phyloP scores from a whole-genome alignment of 2,329 filamentous ascomycete species.

The Cercospora sp. region DNA sequence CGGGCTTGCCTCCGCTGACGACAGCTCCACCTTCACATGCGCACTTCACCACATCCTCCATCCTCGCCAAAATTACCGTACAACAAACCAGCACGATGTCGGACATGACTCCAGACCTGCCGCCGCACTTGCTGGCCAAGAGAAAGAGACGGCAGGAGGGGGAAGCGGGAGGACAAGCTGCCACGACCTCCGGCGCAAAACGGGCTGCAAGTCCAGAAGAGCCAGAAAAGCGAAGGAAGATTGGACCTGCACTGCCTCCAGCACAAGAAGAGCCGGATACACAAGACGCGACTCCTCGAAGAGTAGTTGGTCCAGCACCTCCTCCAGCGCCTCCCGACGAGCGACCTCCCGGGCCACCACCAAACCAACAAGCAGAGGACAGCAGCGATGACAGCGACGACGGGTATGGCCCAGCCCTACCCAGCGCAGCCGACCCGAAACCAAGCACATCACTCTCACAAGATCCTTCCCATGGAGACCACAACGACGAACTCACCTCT shows the following conservation, averaged over 20 bases:
- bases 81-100: constrained; percentile 52
- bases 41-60: background rate
- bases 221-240: constrained; percentile 53
- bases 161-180: constrained; percentile 38
- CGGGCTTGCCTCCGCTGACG: constrained; percentile 6
- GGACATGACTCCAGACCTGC: constrained; percentile 69
- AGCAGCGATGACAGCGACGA: constrained; percentile 43
- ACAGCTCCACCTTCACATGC: constrained; percentile 10
- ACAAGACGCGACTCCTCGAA: constrained; percentile 36
- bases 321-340: constrained; percentile 54
- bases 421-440: constrained; percentile 28
- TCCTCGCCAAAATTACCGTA: background rate
- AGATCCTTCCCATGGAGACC: constrained; percentile 23
- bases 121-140: constrained; percentile 61
- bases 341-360: constrained; percentile 44
- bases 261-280: background rate
- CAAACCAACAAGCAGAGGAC: constrained; percentile 33
- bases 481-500: constrained; percentile 30
- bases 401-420: constrained; percentile 50
- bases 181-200: constrained; percentile 42
- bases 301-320: constrained; percentile 56
- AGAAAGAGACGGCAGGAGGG: constrained; percentile 52
- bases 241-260: constrained; percentile 55
- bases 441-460: background rate
- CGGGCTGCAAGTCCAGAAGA: constrained; percentile 41